A percentile compares a stretch with the other conserved stretches of the same genome.
Evolutionary conservation across 2,329 filamentous ascomycete species (phyloP).

Genomic region (Knufia fluminis): DNA sequence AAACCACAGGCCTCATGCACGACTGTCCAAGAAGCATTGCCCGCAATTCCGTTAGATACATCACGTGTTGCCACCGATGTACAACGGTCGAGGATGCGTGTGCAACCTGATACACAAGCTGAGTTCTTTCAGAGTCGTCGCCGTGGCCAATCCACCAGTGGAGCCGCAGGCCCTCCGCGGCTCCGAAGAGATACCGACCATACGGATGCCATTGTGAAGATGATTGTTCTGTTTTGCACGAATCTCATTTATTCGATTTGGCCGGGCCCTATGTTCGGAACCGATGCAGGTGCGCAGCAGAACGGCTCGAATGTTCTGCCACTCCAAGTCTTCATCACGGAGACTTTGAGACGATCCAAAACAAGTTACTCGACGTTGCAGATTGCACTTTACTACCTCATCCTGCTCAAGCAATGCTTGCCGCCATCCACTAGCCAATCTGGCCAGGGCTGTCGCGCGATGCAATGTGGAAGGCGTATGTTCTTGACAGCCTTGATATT

Average conservation of each 20-base stretch:
- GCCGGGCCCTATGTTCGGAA: conserved; percentile 62
- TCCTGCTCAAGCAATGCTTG: conserved; percentile 85
- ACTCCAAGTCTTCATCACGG: conserved; percentile 91
- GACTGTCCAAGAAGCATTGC: neutral
- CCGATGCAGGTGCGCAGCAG: conserved; percentile 46
- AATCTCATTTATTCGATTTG: conserved; percentile 97
- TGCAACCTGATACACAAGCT: neutral
- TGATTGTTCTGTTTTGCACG: conserved; percentile 67
- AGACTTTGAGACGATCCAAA: conserved; percentile 86
- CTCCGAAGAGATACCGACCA: conserved; percentile 22
- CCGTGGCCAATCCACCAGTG: neutral
- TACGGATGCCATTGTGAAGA: conserved; percentile 21
- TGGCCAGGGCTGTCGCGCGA: conserved; percentile 61
- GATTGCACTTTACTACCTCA: conserved; percentile 90
- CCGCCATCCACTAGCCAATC: conserved; percentile 76
- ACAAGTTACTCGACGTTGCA: conserved; percentile 97
- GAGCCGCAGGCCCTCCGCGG: conserved; percentile 1
- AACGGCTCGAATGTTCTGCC: conserved; percentile 72
- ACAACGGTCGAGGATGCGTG: neutral
- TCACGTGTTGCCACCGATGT: neutral
- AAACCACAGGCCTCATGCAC: neutral
- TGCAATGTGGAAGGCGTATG: conserved; percentile 96
- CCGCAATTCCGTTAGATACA: neutral
- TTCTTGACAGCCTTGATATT: conserved; percentile 90
- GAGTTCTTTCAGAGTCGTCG: neutral